phyloP scores from a whole-genome alignment of 768 basidiomycete species.

The Termitomyces sp. region DNA sequence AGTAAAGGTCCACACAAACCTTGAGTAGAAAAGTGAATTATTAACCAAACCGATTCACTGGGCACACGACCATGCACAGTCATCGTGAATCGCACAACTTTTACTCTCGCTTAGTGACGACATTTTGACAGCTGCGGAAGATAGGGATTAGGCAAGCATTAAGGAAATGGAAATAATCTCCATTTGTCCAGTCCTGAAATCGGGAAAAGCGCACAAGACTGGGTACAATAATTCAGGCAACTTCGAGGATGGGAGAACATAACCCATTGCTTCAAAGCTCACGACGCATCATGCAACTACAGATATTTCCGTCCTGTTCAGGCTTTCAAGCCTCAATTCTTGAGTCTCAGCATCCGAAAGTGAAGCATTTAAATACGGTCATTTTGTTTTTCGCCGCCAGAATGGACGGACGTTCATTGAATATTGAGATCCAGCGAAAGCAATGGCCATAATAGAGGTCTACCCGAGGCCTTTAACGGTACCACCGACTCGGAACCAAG shows the following conservation, averaged over 20 bases:
- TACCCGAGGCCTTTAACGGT: neutral
- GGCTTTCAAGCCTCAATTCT: neutral
- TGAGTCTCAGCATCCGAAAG: neutral
- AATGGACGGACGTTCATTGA: neutral
- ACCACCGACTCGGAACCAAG: neutral
- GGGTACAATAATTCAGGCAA: neutral
- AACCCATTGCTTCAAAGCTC: neutral
- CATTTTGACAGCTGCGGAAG: neutral
- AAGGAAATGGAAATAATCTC: neutral
- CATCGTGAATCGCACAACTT: neutral
- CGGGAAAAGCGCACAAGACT: neutral
- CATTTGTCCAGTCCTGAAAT: neutral
- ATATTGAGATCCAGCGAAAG: slow-evolving; percentile 1
- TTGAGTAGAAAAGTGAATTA: neutral
- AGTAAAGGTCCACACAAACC: neutral
- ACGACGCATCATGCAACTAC: neutral
- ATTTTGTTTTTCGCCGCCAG: neutral
- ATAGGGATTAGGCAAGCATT: neutral
- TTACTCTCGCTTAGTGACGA: neutral
- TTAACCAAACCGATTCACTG: neutral
- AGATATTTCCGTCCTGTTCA: neutral
- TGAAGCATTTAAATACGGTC: neutral
- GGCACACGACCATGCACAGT: neutral
- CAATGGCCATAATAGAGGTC: neutral
- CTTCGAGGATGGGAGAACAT: neutral